A percentile compares a stretch with the other conserved stretches of the same genome.
phyloP scores from a whole-genome alignment of 306 rosid genomes.

The Acacia melanoxylon region DNA sequence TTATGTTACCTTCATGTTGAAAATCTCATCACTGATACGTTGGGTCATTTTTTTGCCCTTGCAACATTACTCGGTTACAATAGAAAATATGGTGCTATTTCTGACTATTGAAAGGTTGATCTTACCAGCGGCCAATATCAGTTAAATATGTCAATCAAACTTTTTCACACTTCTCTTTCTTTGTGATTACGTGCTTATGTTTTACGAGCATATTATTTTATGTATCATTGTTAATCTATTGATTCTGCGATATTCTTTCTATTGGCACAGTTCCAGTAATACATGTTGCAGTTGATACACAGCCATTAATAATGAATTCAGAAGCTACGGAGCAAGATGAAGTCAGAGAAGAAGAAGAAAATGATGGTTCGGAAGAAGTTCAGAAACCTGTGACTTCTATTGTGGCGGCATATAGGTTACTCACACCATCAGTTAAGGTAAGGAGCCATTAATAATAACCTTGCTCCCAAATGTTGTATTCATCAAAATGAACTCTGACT shows the following conservation, averaged over 20 bases:
- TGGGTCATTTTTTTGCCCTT: background rate
- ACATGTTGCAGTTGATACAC: slow-evolving; percentile 54
- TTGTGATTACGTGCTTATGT: background rate
- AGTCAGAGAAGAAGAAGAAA: slow-evolving; percentile 53
- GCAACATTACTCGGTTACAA: background rate
- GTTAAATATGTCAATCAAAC: no score
- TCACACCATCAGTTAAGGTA: slow-evolving; percentile 87
- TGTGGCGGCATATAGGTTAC: slow-evolving; percentile 68
- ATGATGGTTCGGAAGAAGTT: slow-evolving; percentile 48
- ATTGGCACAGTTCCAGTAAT: slow-evolving; percentile 41
- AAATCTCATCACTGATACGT: background rate
- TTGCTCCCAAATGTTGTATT: background rate
- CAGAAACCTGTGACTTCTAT: slow-evolving; percentile 72
- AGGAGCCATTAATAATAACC: background rate
- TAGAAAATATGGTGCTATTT: background rate
- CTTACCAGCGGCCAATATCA: background rate
- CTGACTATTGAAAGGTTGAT: background rate
- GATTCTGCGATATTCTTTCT: slow-evolving; percentile 21
- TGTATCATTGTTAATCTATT: background rate
- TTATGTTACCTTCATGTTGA: background rate
- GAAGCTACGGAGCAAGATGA: slow-evolving; percentile 47
- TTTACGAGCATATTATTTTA: background rate
- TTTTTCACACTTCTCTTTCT: background rate
- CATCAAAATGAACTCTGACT: slow-evolving; percentile 15
- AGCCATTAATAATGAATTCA: slow-evolving; percentile 58